These are phyloP conservation scores for Tolypocladium album DNA, from an alignment of 2,329 filamentous ascomycete species.

Conservation along the genomic window DNA sequence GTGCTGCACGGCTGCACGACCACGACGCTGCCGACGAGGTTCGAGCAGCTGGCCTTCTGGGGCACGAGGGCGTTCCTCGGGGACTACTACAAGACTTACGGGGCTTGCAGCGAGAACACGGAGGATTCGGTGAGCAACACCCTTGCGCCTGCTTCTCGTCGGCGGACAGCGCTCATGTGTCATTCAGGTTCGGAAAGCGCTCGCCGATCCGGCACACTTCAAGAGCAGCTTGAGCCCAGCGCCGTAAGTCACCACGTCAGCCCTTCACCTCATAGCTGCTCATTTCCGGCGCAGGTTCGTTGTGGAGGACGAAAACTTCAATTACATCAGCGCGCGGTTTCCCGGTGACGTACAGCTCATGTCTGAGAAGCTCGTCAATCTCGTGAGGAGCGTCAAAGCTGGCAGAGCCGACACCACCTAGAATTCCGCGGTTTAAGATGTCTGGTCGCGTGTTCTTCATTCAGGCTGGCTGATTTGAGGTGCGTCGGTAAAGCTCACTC, in stretches of 20 bases:
- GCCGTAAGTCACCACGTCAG: slow-evolving; percentile 23
- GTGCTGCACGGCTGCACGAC: slow-evolving; percentile 35
- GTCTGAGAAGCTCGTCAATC: slow-evolving; percentile 7
- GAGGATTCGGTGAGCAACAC: slow-evolving; percentile 29
- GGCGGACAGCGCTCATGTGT: background rate
- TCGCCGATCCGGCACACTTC: slow-evolving; percentile 32
- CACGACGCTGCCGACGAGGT: slow-evolving; percentile 35
- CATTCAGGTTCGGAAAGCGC: slow-evolving; percentile 28
- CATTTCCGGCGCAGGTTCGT: slow-evolving; percentile 26
- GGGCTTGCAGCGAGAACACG: slow-evolving; percentile 36
- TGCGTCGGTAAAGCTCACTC: no score
- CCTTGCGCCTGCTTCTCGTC: background rate
- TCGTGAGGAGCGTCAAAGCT: background rate
- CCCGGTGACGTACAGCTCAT: slow-evolving; percentile 28
- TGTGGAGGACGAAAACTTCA: slow-evolving; percentile 35
- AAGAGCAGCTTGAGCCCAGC: slow-evolving; percentile 28
- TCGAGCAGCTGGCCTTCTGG: slow-evolving; percentile 39
- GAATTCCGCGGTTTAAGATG: no score
- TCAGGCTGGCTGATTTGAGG: background rate
- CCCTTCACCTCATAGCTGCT: background rate
- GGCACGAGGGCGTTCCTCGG: slow-evolving; percentile 36
- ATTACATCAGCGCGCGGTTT: slow-evolving; percentile 37
- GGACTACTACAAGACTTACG: slow-evolving; percentile 47
- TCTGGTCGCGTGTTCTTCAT: background rate
- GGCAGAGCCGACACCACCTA: background rate